These are phyloP conservation scores for Metschnikowia borealis DNA, from an alignment of 805 yeast species.

Conservation along the genomic window DNA sequence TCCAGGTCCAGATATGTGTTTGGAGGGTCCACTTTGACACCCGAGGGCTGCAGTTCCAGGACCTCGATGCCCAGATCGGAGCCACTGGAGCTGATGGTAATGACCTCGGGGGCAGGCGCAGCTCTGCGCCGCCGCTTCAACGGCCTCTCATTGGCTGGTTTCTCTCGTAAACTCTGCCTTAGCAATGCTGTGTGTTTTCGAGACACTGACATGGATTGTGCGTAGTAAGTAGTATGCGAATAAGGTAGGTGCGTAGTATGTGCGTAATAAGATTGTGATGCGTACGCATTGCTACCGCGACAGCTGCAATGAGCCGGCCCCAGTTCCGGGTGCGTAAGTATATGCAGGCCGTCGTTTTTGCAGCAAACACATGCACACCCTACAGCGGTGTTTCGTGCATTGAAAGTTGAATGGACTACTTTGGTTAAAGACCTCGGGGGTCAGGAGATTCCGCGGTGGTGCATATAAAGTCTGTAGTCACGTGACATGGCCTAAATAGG, in stretches of 20 bases:
- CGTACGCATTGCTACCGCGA: slow-evolving; percentile 1
- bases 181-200: slow-evolving; percentile 13
- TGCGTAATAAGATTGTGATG: not conserved
- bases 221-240: not conserved
- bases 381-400: too few species aligned
- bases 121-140: slow-evolving; percentile 9
- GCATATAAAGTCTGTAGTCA: too few species aligned
- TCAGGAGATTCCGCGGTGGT: too few species aligned
- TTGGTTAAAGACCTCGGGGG: too few species aligned
- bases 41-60: too few species aligned
- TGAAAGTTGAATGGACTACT: too few species aligned
- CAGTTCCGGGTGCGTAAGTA: too few species aligned
- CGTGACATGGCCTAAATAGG: too few species aligned
- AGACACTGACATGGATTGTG: slow-evolving; percentile 8
- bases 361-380: too few species aligned
- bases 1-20: too few species aligned
- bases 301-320: not conserved
- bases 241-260: not conserved
- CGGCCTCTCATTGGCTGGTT: not conserved
- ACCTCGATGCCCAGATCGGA: slow-evolving; percentile 10
- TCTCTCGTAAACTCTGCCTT: slow-evolving; percentile 10
- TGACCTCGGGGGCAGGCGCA: slow-evolving; percentile 2
- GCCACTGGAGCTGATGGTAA: slow-evolving; percentile 8
- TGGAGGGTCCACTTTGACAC: too few species aligned
- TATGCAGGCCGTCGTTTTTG: too few species aligned